Base-by-base conservation (phyloP, 2,329 filamentous ascomycete species). In the Colletotrichum tanaceti region DNA sequence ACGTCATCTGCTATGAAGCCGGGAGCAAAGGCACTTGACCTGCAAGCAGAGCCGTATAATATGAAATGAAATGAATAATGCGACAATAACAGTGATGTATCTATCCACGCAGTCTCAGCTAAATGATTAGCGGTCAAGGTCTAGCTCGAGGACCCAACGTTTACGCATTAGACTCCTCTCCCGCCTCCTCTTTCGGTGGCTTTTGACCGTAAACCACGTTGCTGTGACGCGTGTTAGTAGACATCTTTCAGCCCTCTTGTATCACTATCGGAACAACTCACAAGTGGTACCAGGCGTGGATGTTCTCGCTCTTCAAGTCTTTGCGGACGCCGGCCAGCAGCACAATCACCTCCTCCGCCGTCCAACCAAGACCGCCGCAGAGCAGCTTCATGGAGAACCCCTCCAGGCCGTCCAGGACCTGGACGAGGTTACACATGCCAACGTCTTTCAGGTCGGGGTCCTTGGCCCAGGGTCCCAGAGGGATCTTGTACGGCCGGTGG, bases 381-480 rank as follows among this genome's bases (percentile, higher is more conserved):
- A 78, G 76, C 28, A 77, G 52, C 13, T 69, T 70, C 49, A 76
- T 65, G 24, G 71, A 72, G 44, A 76, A 73, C 2, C 61, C 74
- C 44, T 75, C 73, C 16, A 74, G 44, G 1, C 73, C 73, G 18
- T 73, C 73, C 11, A 72, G 49, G 28, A 70, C 50, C 64, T 72
- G 68, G 1, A 59, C 58, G 2, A 71, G 65, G 49, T 66, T 71
- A 57, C 28, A 61, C 14, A 22, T 41, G 4, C 72, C 70, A 16
- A 75, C 54, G 28, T 75, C 70, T 74, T 86, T 86, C 55, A 85
- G 74, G 3, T 79, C 77, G 65, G 82, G 81, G 68, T 86, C 85
- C 68, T 80, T 83, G 3, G 85, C 82, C 85, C 85, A 87, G 0
- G 81, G n/a, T n/a, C n/a, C n/a, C n/a, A n/a, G n/a, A n/a, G n/a